A percentile compares a stretch with the other conserved stretches of the same genome.
These are phyloP conservation scores for Penstemon davidsonii DNA, from an alignment of 257 asterid species.

Conservation along the genomic window DNA sequence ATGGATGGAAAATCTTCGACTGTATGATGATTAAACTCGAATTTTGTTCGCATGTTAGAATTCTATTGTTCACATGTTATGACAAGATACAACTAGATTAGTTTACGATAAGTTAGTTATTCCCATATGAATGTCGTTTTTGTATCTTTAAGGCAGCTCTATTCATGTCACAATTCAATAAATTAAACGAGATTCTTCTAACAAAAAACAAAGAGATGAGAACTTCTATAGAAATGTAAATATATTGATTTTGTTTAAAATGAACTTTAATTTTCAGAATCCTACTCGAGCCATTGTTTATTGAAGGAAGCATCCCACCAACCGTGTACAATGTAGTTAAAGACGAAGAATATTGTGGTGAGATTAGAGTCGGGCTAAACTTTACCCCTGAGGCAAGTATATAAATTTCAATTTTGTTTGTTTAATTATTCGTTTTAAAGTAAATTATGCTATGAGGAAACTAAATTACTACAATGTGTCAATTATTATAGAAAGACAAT, in stretches of 20 bases:
- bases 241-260: not conserved
- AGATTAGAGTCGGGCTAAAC: conserved; percentile 52
- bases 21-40: too few relatives aligned
- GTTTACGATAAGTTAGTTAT: too few relatives aligned
- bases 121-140: too few relatives aligned
- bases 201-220: not conserved
- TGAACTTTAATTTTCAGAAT: conserved; percentile 33
- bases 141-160: too few relatives aligned
- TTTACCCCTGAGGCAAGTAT: conserved; percentile 49
- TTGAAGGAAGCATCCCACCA: conserved; percentile 43
- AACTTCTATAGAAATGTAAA: not conserved
- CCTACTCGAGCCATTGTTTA: conserved; percentile 41
- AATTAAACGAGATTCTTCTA: too few relatives aligned
- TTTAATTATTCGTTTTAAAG: not conserved
- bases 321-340: conserved; percentile 51
- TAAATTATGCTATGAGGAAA: not conserved
- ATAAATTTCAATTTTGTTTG: not conserved
- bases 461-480: not conserved
- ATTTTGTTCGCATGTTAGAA: too few relatives aligned
- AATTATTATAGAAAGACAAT: conserved; percentile 28
- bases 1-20: too few relatives aligned
- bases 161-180: too few relatives aligned
- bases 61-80: too few relatives aligned
- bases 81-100: too few relatives aligned
- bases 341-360: conserved; percentile 52